A percentile compares a stretch with the other conserved stretches of the same genome.
phyloP scores from a whole-genome alignment of 306 rosid genomes.

The Ormosia emarginata region DNA sequence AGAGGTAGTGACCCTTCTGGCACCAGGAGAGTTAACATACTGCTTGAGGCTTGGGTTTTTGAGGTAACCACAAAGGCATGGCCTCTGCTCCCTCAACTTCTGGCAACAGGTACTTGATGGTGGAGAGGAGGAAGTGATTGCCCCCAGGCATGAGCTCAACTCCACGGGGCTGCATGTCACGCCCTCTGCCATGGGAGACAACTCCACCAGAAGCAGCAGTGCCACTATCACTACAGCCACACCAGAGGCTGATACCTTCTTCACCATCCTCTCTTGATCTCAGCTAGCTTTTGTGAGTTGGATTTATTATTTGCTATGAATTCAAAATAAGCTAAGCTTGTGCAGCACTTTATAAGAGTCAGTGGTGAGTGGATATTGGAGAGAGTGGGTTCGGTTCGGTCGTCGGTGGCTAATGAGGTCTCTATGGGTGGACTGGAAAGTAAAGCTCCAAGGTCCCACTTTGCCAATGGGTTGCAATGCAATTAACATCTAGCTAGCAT shows the following conservation, averaged over 20 bases:
- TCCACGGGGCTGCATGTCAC: constrained; percentile 40
- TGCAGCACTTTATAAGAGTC: neutral
- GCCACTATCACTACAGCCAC: neutral
- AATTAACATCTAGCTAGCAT: no score
- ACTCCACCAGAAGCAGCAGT: constrained; percentile 4
- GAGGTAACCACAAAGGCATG: constrained; percentile 62
- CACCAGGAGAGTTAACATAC: constrained; percentile 41
- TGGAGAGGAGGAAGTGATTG: constrained; percentile 18
- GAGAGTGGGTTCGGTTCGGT: neutral
- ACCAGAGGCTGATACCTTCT: neutral
- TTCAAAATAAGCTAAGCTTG: neutral
- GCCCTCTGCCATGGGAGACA: constrained; percentile 11
- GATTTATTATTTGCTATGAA: neutral
- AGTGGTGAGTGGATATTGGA: neutral
- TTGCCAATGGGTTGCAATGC: neutral
- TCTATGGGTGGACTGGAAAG: neutral
- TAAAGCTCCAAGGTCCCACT: neutral
- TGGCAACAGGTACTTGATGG: constrained; percentile 50
- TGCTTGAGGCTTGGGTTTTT: constrained; percentile 41
- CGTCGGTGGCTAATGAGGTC: neutral
- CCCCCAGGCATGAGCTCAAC: constrained; percentile 37
- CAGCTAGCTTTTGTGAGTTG: neutral
- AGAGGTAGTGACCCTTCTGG: constrained; percentile 37
- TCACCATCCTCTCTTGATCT: neutral
- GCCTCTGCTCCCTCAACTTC: constrained; percentile 47